Percentiles rank a stretch among this genome's conserved stretches.
Evolutionary conservation across 2,329 filamentous ascomycete species (phyloP).

Genomic region (Verticillium albo-atrum): DNA sequence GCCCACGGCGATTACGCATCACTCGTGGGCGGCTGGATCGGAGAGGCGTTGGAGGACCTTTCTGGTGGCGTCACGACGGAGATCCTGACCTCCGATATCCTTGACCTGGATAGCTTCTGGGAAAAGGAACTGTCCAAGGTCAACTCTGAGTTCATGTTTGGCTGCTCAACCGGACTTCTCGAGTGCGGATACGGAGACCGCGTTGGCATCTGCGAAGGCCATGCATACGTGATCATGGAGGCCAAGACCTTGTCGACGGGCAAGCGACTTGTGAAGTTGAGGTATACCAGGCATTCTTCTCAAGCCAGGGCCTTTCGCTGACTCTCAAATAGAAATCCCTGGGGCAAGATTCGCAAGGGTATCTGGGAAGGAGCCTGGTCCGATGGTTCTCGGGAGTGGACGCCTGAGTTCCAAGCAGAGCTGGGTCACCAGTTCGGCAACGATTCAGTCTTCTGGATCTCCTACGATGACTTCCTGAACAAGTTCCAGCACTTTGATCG

Average conservation of each 20-base stretch:
- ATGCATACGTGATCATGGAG: constrained; percentile 59
- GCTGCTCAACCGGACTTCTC: constrained; percentile 62
- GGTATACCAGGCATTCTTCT: not conserved
- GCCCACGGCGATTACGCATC: constrained; percentile 74
- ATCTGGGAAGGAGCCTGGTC: constrained; percentile 58
- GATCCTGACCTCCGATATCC: constrained; percentile 64
- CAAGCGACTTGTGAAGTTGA: constrained; percentile 51
- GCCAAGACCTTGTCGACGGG: constrained; percentile 48
- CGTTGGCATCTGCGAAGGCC: constrained; percentile 52
- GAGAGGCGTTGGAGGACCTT: constrained; percentile 55
- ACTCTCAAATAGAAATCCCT: constrained; percentile 44
- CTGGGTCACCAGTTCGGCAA: constrained; percentile 56
- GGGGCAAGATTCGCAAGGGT: constrained; percentile 54
- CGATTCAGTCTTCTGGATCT: constrained; percentile 61
- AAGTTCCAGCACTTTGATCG: constrained; percentile 60
- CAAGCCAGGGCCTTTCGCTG: not conserved
- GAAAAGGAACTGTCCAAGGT: constrained; percentile 73
- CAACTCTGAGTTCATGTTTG: constrained; percentile 75
- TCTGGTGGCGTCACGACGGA: constrained; percentile 68
- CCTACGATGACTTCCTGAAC: constrained; percentile 56
- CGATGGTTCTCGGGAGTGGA: constrained; percentile 60
- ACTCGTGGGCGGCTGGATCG: constrained; percentile 67
- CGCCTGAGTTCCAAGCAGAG: constrained; percentile 51
- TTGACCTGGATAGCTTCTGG: constrained; percentile 82
- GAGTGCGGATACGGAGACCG: constrained; percentile 58